phyloP scores from a whole-genome alignment of 805 yeast species.

The Candida pini region DNA sequence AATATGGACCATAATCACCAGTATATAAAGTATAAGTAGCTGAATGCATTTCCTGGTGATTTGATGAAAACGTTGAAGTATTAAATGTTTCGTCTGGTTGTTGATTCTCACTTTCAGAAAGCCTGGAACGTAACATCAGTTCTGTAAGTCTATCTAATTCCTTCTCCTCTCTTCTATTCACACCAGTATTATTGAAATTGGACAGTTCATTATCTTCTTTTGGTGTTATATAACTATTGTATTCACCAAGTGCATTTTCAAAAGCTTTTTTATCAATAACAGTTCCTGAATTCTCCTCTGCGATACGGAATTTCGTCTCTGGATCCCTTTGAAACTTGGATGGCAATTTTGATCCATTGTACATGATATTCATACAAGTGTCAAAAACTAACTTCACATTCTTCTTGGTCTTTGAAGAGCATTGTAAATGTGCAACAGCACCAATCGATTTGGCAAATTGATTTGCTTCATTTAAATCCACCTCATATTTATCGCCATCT shows the following conservation, averaged over 20 bases:
- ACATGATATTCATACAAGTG: neutral
- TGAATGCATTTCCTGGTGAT: no score
- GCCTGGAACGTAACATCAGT: no score
- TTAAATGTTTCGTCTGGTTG: no score
- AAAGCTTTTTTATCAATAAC: neutral
- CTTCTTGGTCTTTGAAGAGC: conserved; percentile 37
- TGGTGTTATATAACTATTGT: neutral
- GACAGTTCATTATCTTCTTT: no score
- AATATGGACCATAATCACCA: no score
- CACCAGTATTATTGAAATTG: no score
- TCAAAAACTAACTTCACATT: neutral
- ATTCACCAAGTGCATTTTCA: neutral
- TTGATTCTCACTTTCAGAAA: no score
- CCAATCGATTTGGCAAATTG: conserved; percentile 41
- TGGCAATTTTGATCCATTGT: neutral
- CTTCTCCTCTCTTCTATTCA: no score
- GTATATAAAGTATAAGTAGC: no score
- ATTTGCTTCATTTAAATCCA: conserved; percentile 19
- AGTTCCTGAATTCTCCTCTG: no score
- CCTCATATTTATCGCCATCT: conserved; percentile 33
- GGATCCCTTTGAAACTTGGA: neutral
- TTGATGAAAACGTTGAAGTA: no score
- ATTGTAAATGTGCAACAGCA: conserved; percentile 67
- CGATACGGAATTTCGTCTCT: neutral
- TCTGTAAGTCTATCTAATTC: no score